Conservation (phyloP, 2,329 filamentous ascomycete genomes). For the Chrysoporthe cubensis region DNA sequence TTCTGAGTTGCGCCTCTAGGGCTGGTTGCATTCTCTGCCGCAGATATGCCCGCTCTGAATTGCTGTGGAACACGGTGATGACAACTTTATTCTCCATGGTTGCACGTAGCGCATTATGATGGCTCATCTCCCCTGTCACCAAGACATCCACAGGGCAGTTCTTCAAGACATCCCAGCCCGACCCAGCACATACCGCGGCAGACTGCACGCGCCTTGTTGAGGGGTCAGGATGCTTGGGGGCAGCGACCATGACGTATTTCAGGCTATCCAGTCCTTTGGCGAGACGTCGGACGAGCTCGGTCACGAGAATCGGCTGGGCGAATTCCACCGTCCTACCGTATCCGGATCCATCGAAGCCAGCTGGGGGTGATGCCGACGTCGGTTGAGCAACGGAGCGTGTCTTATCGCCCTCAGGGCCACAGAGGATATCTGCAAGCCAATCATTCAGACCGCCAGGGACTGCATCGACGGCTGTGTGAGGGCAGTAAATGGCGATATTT, state of each 20-base stretch:
- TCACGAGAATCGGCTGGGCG: slow-evolving; percentile 42
- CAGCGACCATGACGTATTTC: slow-evolving; percentile 38
- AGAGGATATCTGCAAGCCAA: slow-evolving; percentile 89
- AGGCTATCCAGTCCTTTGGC: slow-evolving; percentile 72
- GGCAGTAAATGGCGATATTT: slow-evolving; percentile 93
- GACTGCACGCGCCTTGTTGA: slow-evolving; percentile 57
- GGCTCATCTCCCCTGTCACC: slow-evolving; percentile 90
- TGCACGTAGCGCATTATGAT: slow-evolving; percentile 87
- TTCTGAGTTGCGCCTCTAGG: slow-evolving; percentile 62
- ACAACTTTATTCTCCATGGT: slow-evolving; percentile 84
- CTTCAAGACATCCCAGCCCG: slow-evolving; percentile 77
- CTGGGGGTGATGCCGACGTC: slow-evolving; percentile 45
- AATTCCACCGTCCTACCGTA: slow-evolving; percentile 58
- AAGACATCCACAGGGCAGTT: slow-evolving; percentile 74
- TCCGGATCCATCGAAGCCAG: slow-evolving; percentile 51
- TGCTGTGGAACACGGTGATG: slow-evolving; percentile 87
- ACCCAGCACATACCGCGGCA: slow-evolving; percentile 88
- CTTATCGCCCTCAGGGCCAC: slow-evolving; percentile 48
- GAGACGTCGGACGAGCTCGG: slow-evolving; percentile 54
- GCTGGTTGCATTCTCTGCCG: slow-evolving; percentile 69
- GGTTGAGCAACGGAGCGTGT: slow-evolving; percentile 50
- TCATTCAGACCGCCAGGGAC: slow-evolving; percentile 84
- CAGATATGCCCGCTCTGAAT: slow-evolving; percentile 86
- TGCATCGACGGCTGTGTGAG: slow-evolving; percentile 93
- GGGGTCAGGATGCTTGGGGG: slow-evolving; percentile 36